Evolutionary conservation across 2,329 filamentous ascomycete species (phyloP), one percentile per base, ranked within the genome.

Genomic region (Fusarium irregulare): DNA sequence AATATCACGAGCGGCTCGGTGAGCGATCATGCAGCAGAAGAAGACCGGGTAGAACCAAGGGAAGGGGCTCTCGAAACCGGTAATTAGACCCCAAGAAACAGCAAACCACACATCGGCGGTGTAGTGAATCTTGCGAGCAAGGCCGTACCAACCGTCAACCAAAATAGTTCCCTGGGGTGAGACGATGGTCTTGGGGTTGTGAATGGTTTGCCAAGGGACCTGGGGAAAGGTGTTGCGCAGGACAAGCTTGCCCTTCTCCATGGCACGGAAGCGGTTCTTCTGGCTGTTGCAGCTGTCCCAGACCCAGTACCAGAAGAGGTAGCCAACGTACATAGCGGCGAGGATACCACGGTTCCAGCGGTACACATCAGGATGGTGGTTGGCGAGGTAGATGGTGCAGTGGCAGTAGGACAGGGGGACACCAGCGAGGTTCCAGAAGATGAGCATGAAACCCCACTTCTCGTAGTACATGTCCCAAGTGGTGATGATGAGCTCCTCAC

Each of bases 381-480:
- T 94, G 72, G 93, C 93, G 53, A 97, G 87, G 82, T 92, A 97
- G 75, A 97, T 89, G 50, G 92, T 95, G 87, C 92, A 96, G 85
- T 97, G 94, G 84, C 93, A 97, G 86, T 97, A 97, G 57, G 90
- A 94, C 55, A 97, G 86, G 16, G 94, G 94, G 27, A 97, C 94
- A 72, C 94, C 94, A 48, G 94, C 93, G 78, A 97, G 85, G 82
- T 97, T 97, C 94, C 94, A 97, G 88, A 97, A 97, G 80, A 97
- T 97, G 72, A 97, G 88, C 94, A 97, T 97, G 85, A 97, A 97
- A 55, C 94, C 94, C 89, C 93, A 94, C 83, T 97, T 97, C 85
- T 97, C 94, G 76, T 93, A 95, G 85, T 97, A 97, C 91, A 97
- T 97, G 76, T 97, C 94, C 91, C 94, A 97, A 51, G 93, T 96